These are phyloP conservation scores for Umbilicaria muhlenbergii DNA, from an alignment of 495 filamentous ascomycete genomes.

Conservation along the genomic window DNA sequence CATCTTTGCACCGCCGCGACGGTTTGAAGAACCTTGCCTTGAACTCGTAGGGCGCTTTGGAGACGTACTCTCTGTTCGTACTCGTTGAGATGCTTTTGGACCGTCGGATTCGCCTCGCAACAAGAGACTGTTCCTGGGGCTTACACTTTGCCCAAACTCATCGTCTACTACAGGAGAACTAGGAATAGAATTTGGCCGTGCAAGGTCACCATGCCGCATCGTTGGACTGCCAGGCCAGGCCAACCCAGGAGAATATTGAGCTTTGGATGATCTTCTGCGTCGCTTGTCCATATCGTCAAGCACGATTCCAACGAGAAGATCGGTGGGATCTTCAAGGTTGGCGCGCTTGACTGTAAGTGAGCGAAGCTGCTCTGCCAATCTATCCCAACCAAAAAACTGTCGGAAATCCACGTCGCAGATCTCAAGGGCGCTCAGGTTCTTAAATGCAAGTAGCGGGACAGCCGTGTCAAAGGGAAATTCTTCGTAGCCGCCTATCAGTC, in stretches of 20 bases:
- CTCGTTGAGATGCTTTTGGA: slow-evolving; percentile 25
- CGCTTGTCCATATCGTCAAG: slow-evolving; percentile 91
- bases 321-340: slow-evolving; percentile 73
- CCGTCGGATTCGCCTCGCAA: slow-evolving; percentile 34
- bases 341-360: slow-evolving; percentile 82
- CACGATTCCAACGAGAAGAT: slow-evolving; percentile 82
- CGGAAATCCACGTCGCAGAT: slow-evolving; percentile 91
- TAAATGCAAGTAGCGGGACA: slow-evolving; percentile 89
- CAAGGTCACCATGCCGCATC: slow-evolving; percentile 37
- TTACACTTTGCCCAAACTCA: slow-evolving; percentile 27
- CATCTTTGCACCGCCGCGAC: slow-evolving; percentile 46
- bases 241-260: slow-evolving; percentile 58
- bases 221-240: slow-evolving; percentile 43
- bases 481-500: slow-evolving; percentile 81
- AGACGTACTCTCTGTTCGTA: slow-evolving; percentile 56
- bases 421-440: slow-evolving; percentile 85
- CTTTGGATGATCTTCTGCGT: slow-evolving; percentile 71
- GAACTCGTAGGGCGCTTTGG: slow-evolving; percentile 60
- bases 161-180: slow-evolving; percentile 44
- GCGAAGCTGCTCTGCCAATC: slow-evolving; percentile 75
- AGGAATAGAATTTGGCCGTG: slow-evolving; percentile 42
- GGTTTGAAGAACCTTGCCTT: slow-evolving; percentile 44
- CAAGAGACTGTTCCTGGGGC: slow-evolving; percentile 31
- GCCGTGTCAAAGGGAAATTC: slow-evolving; percentile 97
- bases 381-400: slow-evolving; percentile 95